Percentiles rank a stretch among this genome's conserved stretches.
Conservation (phyloP, 169 alveolate species). For the Eimeria zaria region DNA sequence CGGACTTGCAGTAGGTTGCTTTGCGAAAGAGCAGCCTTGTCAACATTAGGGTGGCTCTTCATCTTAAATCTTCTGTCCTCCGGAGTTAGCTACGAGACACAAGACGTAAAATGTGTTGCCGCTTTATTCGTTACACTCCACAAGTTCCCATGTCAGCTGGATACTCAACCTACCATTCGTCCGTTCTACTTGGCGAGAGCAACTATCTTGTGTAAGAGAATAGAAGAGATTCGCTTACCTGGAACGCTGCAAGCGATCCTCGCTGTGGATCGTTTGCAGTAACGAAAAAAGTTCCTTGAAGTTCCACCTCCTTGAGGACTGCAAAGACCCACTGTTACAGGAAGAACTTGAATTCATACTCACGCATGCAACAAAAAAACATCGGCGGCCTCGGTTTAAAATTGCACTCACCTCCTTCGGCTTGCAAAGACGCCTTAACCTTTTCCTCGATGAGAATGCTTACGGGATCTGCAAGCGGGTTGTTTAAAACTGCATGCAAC, state of each 20-base stretch:
- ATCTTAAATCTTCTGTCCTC: slow-evolving; percentile 85
- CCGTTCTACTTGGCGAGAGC: neutral
- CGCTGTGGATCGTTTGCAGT: slow-evolving; percentile 86
- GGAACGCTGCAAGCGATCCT: slow-evolving; percentile 87
- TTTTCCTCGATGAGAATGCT: slow-evolving; percentile 74
- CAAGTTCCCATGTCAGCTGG: neutral
- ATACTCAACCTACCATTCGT: neutral
- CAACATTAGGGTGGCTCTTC: slow-evolving; percentile 87
- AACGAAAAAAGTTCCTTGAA: slow-evolving; percentile 82
- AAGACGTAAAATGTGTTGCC: neutral
- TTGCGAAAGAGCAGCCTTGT: slow-evolving; percentile 82
- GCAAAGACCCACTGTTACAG: neutral
- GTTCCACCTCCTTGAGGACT: slow-evolving; percentile 75
- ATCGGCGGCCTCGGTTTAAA: neutral
- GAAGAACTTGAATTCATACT: neutral
- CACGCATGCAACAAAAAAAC: neutral
- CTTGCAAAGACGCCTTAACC: slow-evolving; percentile 71
- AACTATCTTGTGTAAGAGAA: neutral
- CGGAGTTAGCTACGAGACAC: slow-evolving; percentile 76
- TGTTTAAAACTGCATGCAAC: slow-evolving; percentile 7
- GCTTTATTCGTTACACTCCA: neutral
- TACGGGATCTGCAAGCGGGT: slow-evolving; percentile 84
- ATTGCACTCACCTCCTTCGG: slow-evolving; percentile 82
- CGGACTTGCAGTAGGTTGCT: slow-evolving; percentile 85
- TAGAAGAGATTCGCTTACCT: slow-evolving; percentile 25